phyloP scores from a whole-genome alignment of 768 basidiomycete species.

The Boletus reticuloceps region DNA sequence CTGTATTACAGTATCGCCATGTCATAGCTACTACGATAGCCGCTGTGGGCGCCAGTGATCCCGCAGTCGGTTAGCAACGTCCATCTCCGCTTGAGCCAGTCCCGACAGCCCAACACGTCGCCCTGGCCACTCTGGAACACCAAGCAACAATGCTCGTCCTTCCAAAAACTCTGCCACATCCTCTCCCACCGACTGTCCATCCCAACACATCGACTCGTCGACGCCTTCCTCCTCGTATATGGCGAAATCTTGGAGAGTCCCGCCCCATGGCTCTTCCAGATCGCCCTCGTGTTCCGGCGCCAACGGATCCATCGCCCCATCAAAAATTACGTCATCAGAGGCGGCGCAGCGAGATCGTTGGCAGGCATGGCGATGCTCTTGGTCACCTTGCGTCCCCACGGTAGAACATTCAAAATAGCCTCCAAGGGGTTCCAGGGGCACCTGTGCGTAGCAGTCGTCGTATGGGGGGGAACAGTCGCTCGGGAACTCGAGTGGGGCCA shows the following conservation, averaged over 20 bases:
- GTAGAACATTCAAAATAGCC: background rate
- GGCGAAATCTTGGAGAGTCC: too few species aligned
- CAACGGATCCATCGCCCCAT: background rate
- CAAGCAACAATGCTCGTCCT: slow-evolving; percentile 52
- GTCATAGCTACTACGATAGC: slow-evolving; percentile 30
- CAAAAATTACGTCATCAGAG: background rate
- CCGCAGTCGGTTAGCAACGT: slow-evolving; percentile 55
- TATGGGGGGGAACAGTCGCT: slow-evolving; percentile 7
- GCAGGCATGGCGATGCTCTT: too few species aligned
- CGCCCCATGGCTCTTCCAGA: background rate
- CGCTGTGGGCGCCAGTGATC: slow-evolving; percentile 68
- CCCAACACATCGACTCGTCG: background rate
- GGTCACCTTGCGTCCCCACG: too few species aligned
- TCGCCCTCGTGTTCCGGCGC: background rate
- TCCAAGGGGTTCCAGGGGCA: background rate
- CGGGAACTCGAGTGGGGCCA: slow-evolving; percentile 7
- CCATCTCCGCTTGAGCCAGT: slow-evolving; percentile 51
- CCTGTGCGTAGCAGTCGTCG: slow-evolving; percentile 1
- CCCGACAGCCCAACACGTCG: slow-evolving; percentile 20
- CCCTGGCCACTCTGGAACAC: slow-evolving; percentile 24
- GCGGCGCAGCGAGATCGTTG: too few species aligned
- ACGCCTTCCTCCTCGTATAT: background rate
- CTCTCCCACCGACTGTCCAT: background rate
- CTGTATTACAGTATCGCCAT: background rate
- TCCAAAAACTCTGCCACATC: slow-evolving; percentile 39